phyloP scores from a whole-genome alignment of 2,329 filamentous ascomycete species.

The Stachybotrys elegans region DNA sequence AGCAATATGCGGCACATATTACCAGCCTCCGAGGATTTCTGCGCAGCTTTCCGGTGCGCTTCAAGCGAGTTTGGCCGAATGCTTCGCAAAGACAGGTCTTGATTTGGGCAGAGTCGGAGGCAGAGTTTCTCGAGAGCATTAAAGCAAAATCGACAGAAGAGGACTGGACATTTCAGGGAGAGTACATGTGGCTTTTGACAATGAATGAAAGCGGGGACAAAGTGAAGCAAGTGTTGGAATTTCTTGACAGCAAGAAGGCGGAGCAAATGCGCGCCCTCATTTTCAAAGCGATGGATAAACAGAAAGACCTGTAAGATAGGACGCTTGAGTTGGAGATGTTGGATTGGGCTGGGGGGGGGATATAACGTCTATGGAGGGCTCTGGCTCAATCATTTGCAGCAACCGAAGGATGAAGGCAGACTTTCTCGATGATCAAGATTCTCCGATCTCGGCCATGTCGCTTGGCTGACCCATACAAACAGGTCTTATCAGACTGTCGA shows the following conservation, averaged over 20 bases:
- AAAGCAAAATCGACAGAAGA: neutral
- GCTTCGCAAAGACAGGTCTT: neutral
- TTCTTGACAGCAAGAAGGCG: neutral
- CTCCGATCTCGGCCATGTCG: too few relatives aligned
- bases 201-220: neutral
- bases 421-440: too few relatives aligned
- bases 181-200: neutral
- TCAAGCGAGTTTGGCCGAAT: neutral
- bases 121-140: neutral
- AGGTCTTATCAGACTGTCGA: too few relatives aligned
- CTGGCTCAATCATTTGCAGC: too few relatives aligned
- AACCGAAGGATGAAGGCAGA: too few relatives aligned
- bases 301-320: neutral
- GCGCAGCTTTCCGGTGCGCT: neutral
- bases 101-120: neutral
- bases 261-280: neutral
- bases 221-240: constrained; percentile 1
- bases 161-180: neutral
- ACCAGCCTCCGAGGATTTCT: neutral
- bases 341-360: too few relatives aligned
- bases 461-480: too few relatives aligned
- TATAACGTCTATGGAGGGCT: too few relatives aligned
- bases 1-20: neutral
- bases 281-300: neutral
- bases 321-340: too few relatives aligned